Evolutionary conservation across 2,329 filamentous ascomycete species (phyloP).

Genomic region (Penicillium sp.): DNA sequence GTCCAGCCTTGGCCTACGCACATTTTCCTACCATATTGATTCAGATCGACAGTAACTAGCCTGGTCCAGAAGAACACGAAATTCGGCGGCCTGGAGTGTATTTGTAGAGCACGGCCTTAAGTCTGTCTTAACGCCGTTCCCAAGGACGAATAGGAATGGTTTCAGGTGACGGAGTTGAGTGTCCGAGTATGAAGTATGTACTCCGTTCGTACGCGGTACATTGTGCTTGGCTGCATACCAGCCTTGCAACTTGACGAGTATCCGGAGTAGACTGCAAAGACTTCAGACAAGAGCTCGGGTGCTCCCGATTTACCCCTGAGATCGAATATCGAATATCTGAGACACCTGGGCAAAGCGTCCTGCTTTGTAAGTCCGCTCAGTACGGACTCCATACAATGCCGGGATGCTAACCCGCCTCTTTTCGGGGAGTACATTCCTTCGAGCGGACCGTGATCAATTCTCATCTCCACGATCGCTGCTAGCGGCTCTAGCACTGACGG

Average conservation of each 20-base stretch:
- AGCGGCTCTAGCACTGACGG: slow-evolving; percentile 10
- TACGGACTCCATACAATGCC: background rate
- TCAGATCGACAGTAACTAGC: background rate
- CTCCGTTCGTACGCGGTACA: too few species aligned
- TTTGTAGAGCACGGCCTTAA: too few species aligned
- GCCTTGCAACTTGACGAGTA: too few species aligned
- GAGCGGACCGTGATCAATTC: background rate
- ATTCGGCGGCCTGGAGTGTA: background rate
- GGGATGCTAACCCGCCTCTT: background rate
- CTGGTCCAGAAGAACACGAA: background rate
- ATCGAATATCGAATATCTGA: background rate
- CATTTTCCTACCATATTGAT: background rate
- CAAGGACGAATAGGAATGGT: too few species aligned
- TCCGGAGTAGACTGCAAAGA: too few species aligned
- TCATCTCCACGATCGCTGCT: slow-evolving; percentile 19
- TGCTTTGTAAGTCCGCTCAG: background rate
- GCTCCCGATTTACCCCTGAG: slow-evolving; percentile 1
- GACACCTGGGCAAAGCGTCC: background rate
- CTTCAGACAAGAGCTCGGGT: background rate
- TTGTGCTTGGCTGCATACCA: too few species aligned
- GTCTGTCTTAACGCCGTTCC: too few species aligned
- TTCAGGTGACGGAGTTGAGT: too few species aligned
- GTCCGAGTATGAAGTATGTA: too few species aligned
- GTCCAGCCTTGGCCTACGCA: background rate
- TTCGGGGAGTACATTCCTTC: slow-evolving; percentile 14